Evolutionary conservation across 768 basidiomycete species (phyloP).

Genomic region (Roridomyces roridus): DNA sequence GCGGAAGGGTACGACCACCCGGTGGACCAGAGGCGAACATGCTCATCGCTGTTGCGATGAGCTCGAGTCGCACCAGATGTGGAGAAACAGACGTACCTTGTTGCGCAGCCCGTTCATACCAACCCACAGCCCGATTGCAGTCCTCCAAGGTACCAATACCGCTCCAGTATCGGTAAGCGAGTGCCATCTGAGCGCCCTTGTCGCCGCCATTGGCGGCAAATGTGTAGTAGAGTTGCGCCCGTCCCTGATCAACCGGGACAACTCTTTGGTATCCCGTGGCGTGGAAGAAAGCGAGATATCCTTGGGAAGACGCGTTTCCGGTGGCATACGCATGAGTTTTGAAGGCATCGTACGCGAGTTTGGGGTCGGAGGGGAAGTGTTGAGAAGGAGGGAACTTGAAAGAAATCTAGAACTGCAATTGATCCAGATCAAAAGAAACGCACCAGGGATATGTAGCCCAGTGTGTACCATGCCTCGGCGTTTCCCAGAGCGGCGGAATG

Average conservation of each 20-base stretch:
- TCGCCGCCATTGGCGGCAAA: slow-evolving; percentile 91
- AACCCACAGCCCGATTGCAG: slow-evolving; percentile 81
- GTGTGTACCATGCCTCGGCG: slow-evolving; percentile 70
- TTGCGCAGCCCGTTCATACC: slow-evolving; percentile 92
- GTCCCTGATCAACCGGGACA: slow-evolving; percentile 71
- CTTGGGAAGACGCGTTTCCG: slow-evolving; percentile 89
- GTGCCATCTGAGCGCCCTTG: slow-evolving; percentile 88
- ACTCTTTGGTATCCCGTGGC: slow-evolving; percentile 80
- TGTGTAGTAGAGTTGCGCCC: slow-evolving; percentile 91
- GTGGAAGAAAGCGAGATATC: slow-evolving; percentile 86
- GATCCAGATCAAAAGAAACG: slow-evolving; percentile 28
- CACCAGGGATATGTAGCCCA: slow-evolving; percentile 73
- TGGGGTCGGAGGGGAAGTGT: slow-evolving; percentile 67
- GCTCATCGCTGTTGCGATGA: slow-evolving; percentile 61
- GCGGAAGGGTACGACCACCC: slow-evolving; percentile 86
- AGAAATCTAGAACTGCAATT: background rate
- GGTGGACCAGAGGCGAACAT: slow-evolving; percentile 87
- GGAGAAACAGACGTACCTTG: slow-evolving; percentile 56
- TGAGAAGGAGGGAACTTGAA: slow-evolving; percentile 75
- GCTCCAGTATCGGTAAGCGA: slow-evolving; percentile 95
- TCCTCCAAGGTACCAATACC: slow-evolving; percentile 92
- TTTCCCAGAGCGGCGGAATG: slow-evolving; percentile 84
- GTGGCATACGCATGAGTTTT: slow-evolving; percentile 66
- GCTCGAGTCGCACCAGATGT: background rate
- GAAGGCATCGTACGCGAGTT: slow-evolving; percentile 68